These are phyloP conservation scores for Amesomyces nigricolor DNA, from an alignment of 2,329 filamentous ascomycete genomes.

Conservation along the genomic window DNA sequence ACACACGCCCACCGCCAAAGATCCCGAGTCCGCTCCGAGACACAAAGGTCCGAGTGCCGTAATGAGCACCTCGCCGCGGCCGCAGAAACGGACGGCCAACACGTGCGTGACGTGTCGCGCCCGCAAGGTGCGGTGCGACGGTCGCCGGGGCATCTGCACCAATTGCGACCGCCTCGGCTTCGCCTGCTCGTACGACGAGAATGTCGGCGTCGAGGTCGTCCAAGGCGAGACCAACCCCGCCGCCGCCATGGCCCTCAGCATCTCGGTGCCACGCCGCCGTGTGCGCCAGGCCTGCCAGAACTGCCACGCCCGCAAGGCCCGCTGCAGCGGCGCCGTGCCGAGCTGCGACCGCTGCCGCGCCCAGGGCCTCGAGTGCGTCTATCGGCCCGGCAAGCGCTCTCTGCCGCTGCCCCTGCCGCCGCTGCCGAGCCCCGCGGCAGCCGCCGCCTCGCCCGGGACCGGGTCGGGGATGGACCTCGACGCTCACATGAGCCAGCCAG, in stretches of 20 bases:
- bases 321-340: slow-evolving; percentile 53
- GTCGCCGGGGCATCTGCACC: slow-evolving; percentile 47
- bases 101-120: slow-evolving; percentile 52
- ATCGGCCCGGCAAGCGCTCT: slow-evolving; percentile 44
- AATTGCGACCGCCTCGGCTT: slow-evolving; percentile 56
- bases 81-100: slow-evolving; percentile 24
- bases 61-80: slow-evolving; percentile 25
- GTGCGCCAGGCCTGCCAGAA: slow-evolving; percentile 53
- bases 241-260: neutral
- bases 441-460: slow-evolving; percentile 21
- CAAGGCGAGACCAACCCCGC: slow-evolving; percentile 13
- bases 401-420: slow-evolving; percentile 21
- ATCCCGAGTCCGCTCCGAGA: neutral
- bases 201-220: slow-evolving; percentile 26
- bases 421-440: slow-evolving; percentile 8
- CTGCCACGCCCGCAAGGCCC: slow-evolving; percentile 53
- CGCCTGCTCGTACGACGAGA: slow-evolving; percentile 51
- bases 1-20: slow-evolving; percentile 7
- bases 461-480: slow-evolving; percentile 25
- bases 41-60: neutral
- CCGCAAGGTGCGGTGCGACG: slow-evolving; percentile 55
- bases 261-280: slow-evolving; percentile 42
- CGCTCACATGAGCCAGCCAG: slow-evolving; percentile 13
- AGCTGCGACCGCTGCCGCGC: slow-evolving; percentile 48
- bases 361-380: slow-evolving; percentile 52